Percentiles rank a stretch among this genome's conserved stretches.
Evolutionary conservation across 225 moss, liverwort and hornwort genomes (phyloP).

Genomic region (Sphagnum tenellum): DNA sequence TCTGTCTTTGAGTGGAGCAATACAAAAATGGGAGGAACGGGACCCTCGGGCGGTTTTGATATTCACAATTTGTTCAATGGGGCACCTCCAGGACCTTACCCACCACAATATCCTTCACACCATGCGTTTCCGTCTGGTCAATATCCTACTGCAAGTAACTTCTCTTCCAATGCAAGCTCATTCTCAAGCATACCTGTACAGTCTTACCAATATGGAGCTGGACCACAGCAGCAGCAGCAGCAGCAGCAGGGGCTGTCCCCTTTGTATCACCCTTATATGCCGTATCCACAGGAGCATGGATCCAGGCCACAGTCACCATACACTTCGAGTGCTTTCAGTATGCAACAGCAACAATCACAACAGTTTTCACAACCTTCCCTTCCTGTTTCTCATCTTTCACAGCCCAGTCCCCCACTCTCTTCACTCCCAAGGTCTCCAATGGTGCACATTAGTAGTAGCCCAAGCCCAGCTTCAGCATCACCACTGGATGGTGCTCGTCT

Average conservation of each 20-base stretch:
- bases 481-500: constrained; percentile 85
- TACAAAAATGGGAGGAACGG: constrained; percentile 44
- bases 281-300: constrained; percentile 65
- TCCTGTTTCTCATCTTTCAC: constrained; percentile 53
- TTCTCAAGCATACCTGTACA: constrained; percentile 27
- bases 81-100: constrained; percentile 12
- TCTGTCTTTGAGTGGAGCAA: no score
- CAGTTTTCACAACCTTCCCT: constrained; percentile 31
- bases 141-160: constrained; percentile 13
- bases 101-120: constrained; percentile 23
- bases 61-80: constrained; percentile 44
- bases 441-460: constrained; percentile 25
- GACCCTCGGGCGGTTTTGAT: constrained; percentile 46
- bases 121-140: not conserved
- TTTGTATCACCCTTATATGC: constrained; percentile 65
- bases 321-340: constrained; percentile 45
- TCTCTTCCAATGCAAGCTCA: constrained; percentile 26
- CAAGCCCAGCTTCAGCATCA: constrained; percentile 36
- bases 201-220: constrained; percentile 26
- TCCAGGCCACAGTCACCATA: constrained; percentile 63
- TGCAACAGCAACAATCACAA: constrained; percentile 20
- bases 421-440: constrained; percentile 3
- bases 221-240: constrained; percentile 18
- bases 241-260: constrained; percentile 20
- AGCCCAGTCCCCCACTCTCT: no score